Evolutionary conservation across 257 asterid genomes (phyloP).

Genomic region (Petunia secreta): DNA sequence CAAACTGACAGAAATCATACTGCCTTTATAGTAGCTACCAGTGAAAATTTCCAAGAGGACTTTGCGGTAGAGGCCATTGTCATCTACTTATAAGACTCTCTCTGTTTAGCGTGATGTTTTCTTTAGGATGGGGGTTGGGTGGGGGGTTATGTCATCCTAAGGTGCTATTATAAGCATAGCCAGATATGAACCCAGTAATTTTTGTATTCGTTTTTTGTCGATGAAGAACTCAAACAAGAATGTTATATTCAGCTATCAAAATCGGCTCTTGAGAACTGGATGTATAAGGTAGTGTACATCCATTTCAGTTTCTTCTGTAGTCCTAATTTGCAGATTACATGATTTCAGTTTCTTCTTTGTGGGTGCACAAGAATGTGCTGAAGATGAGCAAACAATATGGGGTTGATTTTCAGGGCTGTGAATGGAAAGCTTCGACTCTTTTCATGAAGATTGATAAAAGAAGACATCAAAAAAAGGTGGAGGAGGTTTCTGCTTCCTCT

Average conservation of each 20-base stretch:
- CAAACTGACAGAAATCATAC: not conserved
- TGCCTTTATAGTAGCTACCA: not conserved
- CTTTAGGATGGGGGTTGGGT: no score
- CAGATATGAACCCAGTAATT: not conserved
- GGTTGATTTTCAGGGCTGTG: no score
- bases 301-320: conserved; percentile 12
- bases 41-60: not conserved
- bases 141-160: not conserved
- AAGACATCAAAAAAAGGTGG: no score
- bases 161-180: not conserved
- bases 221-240: not conserved
- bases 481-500: no score
- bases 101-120: not conserved
- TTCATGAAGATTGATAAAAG: no score
- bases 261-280: not conserved
- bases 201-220: not conserved
- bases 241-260: not conserved
- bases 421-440: no score
- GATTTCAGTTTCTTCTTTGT: not conserved
- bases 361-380: no score
- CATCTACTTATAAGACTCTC: not conserved
- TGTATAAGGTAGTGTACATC: conserved; percentile 3
- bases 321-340: not conserved
- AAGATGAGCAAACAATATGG: no score
- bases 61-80: not conserved